These are phyloP conservation scores for Phyllosticta capitalensis DNA, from an alignment of 2,329 filamentous ascomycete species.

Conservation along the genomic window DNA sequence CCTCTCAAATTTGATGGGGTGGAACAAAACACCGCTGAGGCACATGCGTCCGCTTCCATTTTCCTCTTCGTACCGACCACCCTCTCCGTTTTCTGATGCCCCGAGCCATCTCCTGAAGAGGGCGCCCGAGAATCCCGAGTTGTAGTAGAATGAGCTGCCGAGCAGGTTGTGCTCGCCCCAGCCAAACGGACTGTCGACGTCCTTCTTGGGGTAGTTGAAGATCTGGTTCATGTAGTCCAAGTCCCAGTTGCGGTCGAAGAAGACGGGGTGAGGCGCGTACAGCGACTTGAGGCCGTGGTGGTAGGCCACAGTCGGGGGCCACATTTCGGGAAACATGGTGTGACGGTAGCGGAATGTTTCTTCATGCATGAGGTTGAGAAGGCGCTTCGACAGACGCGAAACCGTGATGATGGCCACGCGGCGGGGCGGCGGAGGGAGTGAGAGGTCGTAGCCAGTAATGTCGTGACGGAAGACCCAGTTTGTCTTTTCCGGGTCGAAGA, in stretches of 20 bases:
- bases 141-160: constrained; percentile 43
- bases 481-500: constrained; percentile 64
- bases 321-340: constrained; percentile 69
- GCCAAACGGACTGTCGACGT: constrained; percentile 38
- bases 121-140: constrained; percentile 37
- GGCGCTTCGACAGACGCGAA: constrained; percentile 59
- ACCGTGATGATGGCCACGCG: constrained; percentile 72
- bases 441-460: constrained; percentile 55
- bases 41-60: constrained; percentile 39
- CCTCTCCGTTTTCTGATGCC: constrained; percentile 36
- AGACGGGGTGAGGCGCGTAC: constrained; percentile 69
- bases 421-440: constrained; percentile 51
- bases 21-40: constrained; percentile 35
- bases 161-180: constrained; percentile 45
- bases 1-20: constrained; percentile 41
- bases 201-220: constrained; percentile 39
- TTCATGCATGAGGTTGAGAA: constrained; percentile 68
- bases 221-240: constrained; percentile 36
- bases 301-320: constrained; percentile 60
- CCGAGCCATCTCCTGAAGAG: constrained; percentile 43
- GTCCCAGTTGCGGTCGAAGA: constrained; percentile 66
- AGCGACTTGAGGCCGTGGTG: constrained; percentile 73
- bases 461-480: constrained; percentile 64
- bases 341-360: constrained; percentile 66
- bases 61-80: constrained; percentile 32